Conservation (phyloP, 73 alveolate species). For the Tetrahymena borealis region DNA sequence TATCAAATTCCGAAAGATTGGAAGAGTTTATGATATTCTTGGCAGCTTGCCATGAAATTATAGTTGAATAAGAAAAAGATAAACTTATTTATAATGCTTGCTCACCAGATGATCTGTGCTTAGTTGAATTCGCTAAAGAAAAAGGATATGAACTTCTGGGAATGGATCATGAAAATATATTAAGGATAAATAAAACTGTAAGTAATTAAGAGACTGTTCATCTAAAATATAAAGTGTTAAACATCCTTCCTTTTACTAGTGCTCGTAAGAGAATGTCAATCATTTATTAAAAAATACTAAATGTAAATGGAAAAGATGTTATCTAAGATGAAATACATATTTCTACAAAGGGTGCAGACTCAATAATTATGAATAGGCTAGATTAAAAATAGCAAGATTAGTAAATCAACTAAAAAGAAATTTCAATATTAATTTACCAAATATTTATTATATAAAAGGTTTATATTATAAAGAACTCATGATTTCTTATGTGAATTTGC, state of each 20-base stretch:
- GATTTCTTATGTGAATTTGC: slow-evolving; percentile 60
- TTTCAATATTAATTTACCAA: slow-evolving; percentile 32
- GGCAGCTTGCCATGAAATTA: slow-evolving; percentile 71
- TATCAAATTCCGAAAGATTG: not conserved
- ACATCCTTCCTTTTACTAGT: slow-evolving; percentile 31
- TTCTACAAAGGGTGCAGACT: slow-evolving; percentile 94
- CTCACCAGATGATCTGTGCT: slow-evolving; percentile 92
- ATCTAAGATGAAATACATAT: slow-evolving; percentile 35
- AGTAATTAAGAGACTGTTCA: slow-evolving; percentile 19
- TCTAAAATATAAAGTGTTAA: slow-evolving; percentile 34
- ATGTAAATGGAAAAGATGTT: slow-evolving; percentile 47
- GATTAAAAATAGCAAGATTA: not conserved
- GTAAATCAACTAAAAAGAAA: slow-evolving; percentile 9
- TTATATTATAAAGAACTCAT: slow-evolving; percentile 17
- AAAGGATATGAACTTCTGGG: slow-evolving; percentile 45
- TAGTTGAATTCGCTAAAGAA: slow-evolving; percentile 80
- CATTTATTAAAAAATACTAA: slow-evolving; percentile 59
- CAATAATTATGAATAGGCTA: slow-evolving; percentile 63
- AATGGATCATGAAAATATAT: slow-evolving; percentile 38
- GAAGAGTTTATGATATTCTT: slow-evolving; percentile 47
- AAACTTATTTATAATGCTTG: slow-evolving; percentile 74
- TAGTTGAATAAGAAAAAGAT: slow-evolving; percentile 51
- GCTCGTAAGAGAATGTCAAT: slow-evolving; percentile 64
- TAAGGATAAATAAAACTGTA: slow-evolving; percentile 36
- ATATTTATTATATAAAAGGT: not conserved